A percentile compares a stretch with the other conserved stretches of the same genome.
phyloP scores from a whole-genome alignment of 805 yeast genomes.

The Zygosaccharomyces siamensis region DNA sequence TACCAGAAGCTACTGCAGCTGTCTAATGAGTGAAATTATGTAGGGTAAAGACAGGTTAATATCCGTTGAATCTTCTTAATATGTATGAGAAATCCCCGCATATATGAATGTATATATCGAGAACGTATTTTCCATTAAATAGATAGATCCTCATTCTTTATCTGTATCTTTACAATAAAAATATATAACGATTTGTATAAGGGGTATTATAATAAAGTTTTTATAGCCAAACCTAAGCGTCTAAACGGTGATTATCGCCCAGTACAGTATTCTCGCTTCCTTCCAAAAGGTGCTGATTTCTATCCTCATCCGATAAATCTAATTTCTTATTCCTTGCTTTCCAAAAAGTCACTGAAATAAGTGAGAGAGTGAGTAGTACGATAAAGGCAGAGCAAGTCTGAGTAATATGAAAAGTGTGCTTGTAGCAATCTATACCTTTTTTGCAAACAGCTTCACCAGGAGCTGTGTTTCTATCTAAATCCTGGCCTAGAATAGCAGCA shows the following conservation, averaged over 20 bases:
- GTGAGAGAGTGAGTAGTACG: slow-evolving; percentile 14
- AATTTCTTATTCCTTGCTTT: slow-evolving; percentile 2
- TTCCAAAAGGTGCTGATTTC: not conserved
- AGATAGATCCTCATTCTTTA: not conserved
- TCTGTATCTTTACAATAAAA: not conserved
- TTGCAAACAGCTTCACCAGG: slow-evolving; percentile 41
- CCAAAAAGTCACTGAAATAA: slow-evolving; percentile 18
- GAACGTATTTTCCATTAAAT: not conserved
- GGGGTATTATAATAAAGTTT: too few species aligned
- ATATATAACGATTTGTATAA: not conserved
- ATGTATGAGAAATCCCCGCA: not conserved
- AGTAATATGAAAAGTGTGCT: slow-evolving; percentile 37
- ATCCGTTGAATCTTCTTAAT: not conserved
- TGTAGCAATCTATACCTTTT: slow-evolving; percentile 46
- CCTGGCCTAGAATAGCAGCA: slow-evolving; percentile 51
- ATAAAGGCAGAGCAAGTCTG: slow-evolving; percentile 22
- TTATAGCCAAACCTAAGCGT: not conserved
- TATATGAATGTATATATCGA: slow-evolving; percentile 4
- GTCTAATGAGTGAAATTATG: not conserved
- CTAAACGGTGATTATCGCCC: not conserved
- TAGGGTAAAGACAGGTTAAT: not conserved
- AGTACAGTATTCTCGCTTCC: not conserved
- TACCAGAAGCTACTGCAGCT: slow-evolving; percentile 3
- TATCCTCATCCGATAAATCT: not conserved
- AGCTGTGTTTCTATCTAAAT: slow-evolving; percentile 44